A percentile compares a stretch with the other conserved stretches of the same genome.
Conservation (phyloP, 805 yeast species). For the Kuraishia piskuri region DNA sequence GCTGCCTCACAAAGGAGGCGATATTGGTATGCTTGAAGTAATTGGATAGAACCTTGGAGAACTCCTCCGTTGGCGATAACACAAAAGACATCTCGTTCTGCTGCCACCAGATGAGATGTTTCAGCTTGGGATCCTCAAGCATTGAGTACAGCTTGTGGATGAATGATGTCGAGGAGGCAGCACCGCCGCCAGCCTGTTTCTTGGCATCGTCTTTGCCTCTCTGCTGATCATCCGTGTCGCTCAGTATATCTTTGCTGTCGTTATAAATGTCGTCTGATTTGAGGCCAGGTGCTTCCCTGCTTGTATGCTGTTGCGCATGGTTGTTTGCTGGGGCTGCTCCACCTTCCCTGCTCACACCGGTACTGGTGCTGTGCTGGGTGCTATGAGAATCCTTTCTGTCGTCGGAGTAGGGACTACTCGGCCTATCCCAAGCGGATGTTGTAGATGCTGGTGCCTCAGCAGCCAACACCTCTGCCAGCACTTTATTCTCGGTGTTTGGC, state of each 20-base stretch:
- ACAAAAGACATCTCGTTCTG: constrained; percentile 58
- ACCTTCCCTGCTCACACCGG: background rate
- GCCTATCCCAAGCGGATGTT: background rate
- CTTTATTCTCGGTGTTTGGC: background rate
- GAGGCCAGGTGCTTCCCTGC: background rate
- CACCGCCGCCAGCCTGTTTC: background rate
- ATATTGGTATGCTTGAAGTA: constrained; percentile 78
- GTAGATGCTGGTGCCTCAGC: background rate
- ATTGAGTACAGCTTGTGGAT: constrained; percentile 86
- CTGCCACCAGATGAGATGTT: constrained; percentile 83
- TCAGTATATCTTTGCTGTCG: background rate
- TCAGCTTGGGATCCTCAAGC: constrained; percentile 69
- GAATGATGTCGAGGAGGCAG: constrained; percentile 32
- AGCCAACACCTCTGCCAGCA: background rate
- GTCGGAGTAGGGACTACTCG: background rate
- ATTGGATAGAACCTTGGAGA: constrained; percentile 58
- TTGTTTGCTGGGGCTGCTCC: background rate
- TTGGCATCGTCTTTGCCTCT: background rate
- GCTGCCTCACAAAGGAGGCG: constrained; percentile 70
- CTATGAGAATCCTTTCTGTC: background rate
- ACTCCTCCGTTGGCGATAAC: constrained; percentile 80
- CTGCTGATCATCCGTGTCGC: background rate
- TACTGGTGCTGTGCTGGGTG: background rate
- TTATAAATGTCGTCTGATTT: background rate
- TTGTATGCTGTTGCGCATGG: background rate